Conservation (phyloP, 2,329 filamentous ascomycete genomes). For the Cercospora beticola region DNA sequence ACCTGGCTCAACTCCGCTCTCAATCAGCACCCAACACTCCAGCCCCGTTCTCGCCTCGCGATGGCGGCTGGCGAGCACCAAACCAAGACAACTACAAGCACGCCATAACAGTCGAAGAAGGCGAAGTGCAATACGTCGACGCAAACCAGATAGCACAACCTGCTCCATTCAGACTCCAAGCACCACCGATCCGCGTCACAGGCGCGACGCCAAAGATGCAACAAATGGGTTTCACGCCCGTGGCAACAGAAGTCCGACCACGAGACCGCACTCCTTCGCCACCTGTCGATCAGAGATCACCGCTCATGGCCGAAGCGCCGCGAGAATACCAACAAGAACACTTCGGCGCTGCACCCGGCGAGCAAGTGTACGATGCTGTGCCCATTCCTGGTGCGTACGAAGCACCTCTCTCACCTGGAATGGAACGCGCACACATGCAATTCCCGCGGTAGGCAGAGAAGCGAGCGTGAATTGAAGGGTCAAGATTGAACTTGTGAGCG, state of each 20-base stretch:
- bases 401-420: constrained; percentile 28
- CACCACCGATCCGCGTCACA: constrained; percentile 76
- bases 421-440: constrained; percentile 22
- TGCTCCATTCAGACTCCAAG: constrained; percentile 78
- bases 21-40: constrained; percentile 96
- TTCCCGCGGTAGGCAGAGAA: constrained; percentile 3
- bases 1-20: constrained; percentile 66
- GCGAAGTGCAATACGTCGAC: constrained; percentile 62
- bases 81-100: constrained; percentile 42
- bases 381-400: constrained; percentile 83
- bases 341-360: constrained; percentile 69
- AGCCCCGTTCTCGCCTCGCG: constrained; percentile 59
- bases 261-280: constrained; percentile 28
- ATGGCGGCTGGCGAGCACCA: constrained; percentile 51
- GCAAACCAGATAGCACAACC: constrained; percentile 46
- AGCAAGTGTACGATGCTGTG: constrained; percentile 80
- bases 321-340: constrained; percentile 60
- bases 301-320: constrained; percentile 39
- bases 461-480: not conserved
- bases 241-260: constrained; percentile 26
- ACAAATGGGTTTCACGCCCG: constrained; percentile 62
- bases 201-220: constrained; percentile 70
- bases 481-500: constrained; percentile 10
- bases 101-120: constrained; percentile 38
- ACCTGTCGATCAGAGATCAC: constrained; percentile 41